Evolutionary conservation across 1,139 yeast species (phyloP).

Genomic region (Pichia sp.): DNA sequence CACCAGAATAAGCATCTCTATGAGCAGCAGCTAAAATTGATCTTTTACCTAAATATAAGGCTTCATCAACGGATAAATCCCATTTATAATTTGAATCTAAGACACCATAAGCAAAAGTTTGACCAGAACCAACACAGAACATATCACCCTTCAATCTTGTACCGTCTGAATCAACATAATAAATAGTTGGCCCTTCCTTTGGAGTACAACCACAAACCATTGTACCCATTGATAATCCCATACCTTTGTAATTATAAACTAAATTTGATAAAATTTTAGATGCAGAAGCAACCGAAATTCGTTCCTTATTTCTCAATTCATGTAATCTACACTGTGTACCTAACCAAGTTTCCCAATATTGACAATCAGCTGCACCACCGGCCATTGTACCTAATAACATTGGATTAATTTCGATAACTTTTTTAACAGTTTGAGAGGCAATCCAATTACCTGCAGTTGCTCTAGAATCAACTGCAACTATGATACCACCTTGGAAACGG

Average conservation of each 20-base stretch:
- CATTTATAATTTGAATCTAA: constrained; percentile 84
- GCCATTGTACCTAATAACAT: constrained; percentile 97
- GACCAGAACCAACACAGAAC: constrained; percentile 98
- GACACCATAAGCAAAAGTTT: constrained; percentile 99
- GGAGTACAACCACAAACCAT: constrained; percentile 97
- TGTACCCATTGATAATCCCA: constrained; percentile 99
- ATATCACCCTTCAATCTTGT: constrained; percentile 90
- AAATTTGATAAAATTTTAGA: constrained; percentile 86
- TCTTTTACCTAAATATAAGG: constrained; percentile 89
- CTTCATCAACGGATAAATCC: constrained; percentile 90
- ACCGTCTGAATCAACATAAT: constrained; percentile 96
- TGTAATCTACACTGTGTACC: constrained; percentile 95
- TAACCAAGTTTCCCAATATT: constrained; percentile 98
- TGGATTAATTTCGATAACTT: constrained; percentile 95
- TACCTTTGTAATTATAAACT: constrained; percentile 91
- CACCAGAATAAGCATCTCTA: constrained; percentile 98
- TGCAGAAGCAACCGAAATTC: constrained; percentile 96
- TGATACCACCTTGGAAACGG: constrained; percentile 90
- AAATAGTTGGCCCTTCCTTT: constrained; percentile 91
- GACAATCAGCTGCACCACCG: constrained; percentile 99
- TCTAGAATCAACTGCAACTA: constrained; percentile 95
- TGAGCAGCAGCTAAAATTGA: constrained; percentile 96
- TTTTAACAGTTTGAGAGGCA: constrained; percentile 96
- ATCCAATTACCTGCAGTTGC: constrained; percentile 99
- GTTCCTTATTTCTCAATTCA: constrained; percentile 87